phyloP scores from a whole-genome alignment of 2,329 filamentous ascomycete species.

The Byssothecium circinans region DNA sequence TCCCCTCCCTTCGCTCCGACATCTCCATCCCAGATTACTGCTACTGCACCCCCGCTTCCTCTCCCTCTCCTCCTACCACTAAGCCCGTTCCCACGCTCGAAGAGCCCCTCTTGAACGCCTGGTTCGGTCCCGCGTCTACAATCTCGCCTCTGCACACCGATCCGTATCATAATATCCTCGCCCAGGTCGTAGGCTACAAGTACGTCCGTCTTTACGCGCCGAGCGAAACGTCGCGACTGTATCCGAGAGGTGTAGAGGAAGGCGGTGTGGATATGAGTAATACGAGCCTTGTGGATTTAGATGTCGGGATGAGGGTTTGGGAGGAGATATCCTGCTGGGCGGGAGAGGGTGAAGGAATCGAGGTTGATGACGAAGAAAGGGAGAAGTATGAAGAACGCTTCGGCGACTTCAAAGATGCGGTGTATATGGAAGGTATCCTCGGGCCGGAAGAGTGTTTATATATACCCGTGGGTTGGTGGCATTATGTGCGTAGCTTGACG shows the following conservation, averaged over 20 bases:
- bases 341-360: slow-evolving; percentile 7
- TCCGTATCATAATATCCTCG: slow-evolving; percentile 88
- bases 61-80: slow-evolving; percentile 15
- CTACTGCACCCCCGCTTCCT: slow-evolving; percentile 61
- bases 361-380: slow-evolving; percentile 43
- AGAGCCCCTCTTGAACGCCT: slow-evolving; percentile 78
- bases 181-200: slow-evolving; percentile 86
- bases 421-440: slow-evolving; percentile 76
- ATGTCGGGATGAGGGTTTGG: slow-evolving; percentile 62
- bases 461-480: slow-evolving; percentile 96
- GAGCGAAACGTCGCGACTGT: slow-evolving; percentile 57
- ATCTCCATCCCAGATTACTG: slow-evolving; percentile 83
- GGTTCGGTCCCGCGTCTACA: slow-evolving; percentile 86
- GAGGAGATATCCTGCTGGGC: slow-evolving; percentile 24
- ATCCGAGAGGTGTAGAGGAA: slow-evolving; percentile 63
- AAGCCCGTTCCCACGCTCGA: slow-evolving; percentile 33
- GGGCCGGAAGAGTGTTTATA: slow-evolving; percentile 82
- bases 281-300: slow-evolving; percentile 78
- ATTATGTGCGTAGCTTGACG: slow-evolving; percentile 85
- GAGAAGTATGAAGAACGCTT: slow-evolving; percentile 41
- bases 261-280: slow-evolving; percentile 87
- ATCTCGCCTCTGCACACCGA: slow-evolving; percentile 94
- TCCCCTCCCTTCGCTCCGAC: slow-evolving; percentile 74
- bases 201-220: slow-evolving; percentile 89
- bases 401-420: slow-evolving; percentile 60